Evolutionary conservation across 2,329 filamentous ascomycete genomes (phyloP).

Genomic region (Herpotrichia juniperi): DNA sequence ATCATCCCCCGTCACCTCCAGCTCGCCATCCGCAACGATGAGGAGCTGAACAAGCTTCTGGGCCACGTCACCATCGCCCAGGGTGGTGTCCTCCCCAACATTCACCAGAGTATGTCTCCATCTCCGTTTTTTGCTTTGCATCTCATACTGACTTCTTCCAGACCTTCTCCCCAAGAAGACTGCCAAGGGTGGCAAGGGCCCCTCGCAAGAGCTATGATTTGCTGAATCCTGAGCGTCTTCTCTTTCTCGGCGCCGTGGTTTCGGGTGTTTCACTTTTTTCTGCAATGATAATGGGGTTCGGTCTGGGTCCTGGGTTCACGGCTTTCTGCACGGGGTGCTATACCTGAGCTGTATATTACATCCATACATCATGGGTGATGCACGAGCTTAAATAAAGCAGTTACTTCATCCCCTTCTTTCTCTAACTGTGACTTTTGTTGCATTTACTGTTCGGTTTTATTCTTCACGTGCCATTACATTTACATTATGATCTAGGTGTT

Average conservation of each 20-base stretch:
- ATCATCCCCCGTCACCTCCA: conserved; percentile 99
- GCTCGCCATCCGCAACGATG: conserved; percentile 98
- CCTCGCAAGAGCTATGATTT: conserved; percentile 96
- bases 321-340: conserved; percentile 54
- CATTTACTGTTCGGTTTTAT: background rate
- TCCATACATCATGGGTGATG: conserved; percentile 58
- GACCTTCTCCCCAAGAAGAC: conserved; percentile 99
- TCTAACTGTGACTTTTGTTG: background rate
- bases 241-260: conserved; percentile 52
- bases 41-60: conserved; percentile 99
- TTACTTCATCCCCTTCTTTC: conserved; percentile 25
- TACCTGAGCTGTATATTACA: conserved; percentile 68
- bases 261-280: conserved; percentile 60
- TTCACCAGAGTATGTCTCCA: conserved; percentile 83
- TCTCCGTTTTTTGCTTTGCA: conserved; percentile 1
- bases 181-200: conserved; percentile 87
- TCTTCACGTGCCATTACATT: too few relatives aligned
- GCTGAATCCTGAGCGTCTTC: conserved; percentile 68
- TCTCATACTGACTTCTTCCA: conserved; percentile 58
- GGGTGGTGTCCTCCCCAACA: conserved; percentile 96
- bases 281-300: conserved; percentile 81
- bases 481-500: too few relatives aligned
- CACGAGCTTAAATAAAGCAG: conserved; percentile 48
- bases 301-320: conserved; percentile 65
- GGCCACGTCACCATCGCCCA: conserved; percentile 97